phyloP scores from a whole-genome alignment of 495 filamentous ascomycete species.

The Trichoderma parareesei region DNA sequence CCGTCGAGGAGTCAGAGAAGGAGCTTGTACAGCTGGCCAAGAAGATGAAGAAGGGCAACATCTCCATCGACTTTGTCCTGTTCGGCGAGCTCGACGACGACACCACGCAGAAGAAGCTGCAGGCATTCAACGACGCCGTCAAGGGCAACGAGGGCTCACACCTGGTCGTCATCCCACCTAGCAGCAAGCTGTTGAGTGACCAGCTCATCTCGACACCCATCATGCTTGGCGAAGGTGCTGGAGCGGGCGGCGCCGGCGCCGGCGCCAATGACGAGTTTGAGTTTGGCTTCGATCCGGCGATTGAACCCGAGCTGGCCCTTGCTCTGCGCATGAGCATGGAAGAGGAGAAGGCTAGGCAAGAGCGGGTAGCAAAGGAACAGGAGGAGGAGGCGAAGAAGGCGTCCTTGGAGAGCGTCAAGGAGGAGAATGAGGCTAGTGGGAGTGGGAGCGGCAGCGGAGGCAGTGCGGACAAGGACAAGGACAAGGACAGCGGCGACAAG shows the following conservation, averaged over 20 bases:
- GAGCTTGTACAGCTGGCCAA: slow-evolving; percentile 81
- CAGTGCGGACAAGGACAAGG: slow-evolving; percentile 33
- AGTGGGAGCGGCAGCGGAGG: slow-evolving; percentile 49
- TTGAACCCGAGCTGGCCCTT: slow-evolving; percentile 87
- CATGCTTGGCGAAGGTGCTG: slow-evolving; percentile 64
- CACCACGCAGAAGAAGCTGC: slow-evolving; percentile 75
- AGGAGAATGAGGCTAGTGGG: slow-evolving; percentile 64
- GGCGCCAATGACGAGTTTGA: slow-evolving; percentile 54
- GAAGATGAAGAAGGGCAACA: slow-evolving; percentile 96
- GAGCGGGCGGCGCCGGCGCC: slow-evolving; percentile 29
- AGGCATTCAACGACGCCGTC: slow-evolving; percentile 86
- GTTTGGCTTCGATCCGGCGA: slow-evolving; percentile 70
- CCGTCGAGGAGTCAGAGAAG: slow-evolving; percentile 82
- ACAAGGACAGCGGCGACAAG: slow-evolving; percentile 64
- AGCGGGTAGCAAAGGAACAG: slow-evolving; percentile 69
- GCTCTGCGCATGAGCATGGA: slow-evolving; percentile 98
- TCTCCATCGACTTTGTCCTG: slow-evolving; percentile 84
- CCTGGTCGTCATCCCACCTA: slow-evolving; percentile 83
- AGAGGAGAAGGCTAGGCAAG: slow-evolving; percentile 85
- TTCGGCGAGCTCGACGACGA: slow-evolving; percentile 92
- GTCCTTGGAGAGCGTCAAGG: slow-evolving; percentile 74
- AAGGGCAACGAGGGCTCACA: slow-evolving; percentile 84
- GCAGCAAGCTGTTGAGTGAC: slow-evolving; percentile 83
- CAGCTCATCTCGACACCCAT: slow-evolving; percentile 89
- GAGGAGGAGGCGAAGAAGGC: slow-evolving; percentile 59